Percentiles rank a stretch among this genome's conserved stretches.
phyloP scores from a whole-genome alignment of 2,329 filamentous ascomycete genomes.

The Microascus cirrosus region DNA sequence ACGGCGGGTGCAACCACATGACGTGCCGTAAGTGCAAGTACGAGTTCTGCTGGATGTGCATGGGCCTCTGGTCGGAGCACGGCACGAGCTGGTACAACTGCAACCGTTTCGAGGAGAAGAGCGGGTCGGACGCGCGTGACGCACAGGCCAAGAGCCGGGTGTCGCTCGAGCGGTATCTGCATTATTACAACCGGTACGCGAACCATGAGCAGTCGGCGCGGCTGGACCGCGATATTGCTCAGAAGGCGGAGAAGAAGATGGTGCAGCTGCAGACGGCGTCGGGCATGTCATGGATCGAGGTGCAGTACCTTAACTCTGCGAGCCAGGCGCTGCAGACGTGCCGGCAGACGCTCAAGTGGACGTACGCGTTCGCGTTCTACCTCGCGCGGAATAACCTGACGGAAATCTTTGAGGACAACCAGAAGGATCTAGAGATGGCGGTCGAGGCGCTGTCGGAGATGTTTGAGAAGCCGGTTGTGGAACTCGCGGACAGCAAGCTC shows the following conservation, averaged over 20 bases:
- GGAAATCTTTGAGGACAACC: constrained; percentile 97
- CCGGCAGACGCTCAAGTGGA: constrained; percentile 98
- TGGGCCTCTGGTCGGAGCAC: constrained; percentile 97
- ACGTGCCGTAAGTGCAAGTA: constrained; percentile 92
- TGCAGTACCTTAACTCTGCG: constrained; percentile 89
- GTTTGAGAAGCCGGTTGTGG: constrained; percentile 93
- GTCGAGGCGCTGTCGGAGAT: constrained; percentile 96
- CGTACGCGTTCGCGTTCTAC: constrained; percentile 97
- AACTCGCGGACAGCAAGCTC: constrained; percentile 74
- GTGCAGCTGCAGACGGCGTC: constrained; percentile 86
- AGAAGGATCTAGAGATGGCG: constrained; percentile 94
- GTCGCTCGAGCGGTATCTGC: constrained; percentile 88
- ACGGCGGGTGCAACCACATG: constrained; percentile 97
- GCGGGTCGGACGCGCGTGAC: constrained; percentile 78
- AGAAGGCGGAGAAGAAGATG: constrained; percentile 99
- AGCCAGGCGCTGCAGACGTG: constrained; percentile 91
- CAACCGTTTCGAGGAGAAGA: constrained; percentile 95
- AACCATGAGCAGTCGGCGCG: constrained; percentile 98
- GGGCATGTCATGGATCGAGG: constrained; percentile 97
- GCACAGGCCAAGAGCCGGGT: constrained; percentile 85
- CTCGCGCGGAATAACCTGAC: constrained; percentile 92
- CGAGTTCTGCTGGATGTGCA: constrained; percentile 99
- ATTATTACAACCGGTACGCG: constrained; percentile 98
- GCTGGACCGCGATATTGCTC: constrained; percentile 88
- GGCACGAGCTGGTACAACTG: constrained; percentile 99